Conservation (phyloP, 257 asterid genomes). For the Solanum lycopersicoides region DNA sequence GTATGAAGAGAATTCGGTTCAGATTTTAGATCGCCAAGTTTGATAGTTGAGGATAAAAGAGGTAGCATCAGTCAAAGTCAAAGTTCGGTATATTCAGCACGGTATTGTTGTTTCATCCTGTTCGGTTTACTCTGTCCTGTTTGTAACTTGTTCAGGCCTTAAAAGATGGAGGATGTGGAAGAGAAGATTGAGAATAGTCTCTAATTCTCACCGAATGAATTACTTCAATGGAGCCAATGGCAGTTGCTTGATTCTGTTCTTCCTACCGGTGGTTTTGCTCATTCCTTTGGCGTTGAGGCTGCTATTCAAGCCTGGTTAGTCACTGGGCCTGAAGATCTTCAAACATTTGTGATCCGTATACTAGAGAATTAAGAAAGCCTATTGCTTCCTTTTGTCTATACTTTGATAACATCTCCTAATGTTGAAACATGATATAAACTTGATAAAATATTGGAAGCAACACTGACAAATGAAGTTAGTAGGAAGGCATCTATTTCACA, state of each 20-base stretch:
- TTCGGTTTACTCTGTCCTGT: background rate
- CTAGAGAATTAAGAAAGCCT: conserved; percentile 81
- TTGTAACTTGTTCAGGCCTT: background rate
- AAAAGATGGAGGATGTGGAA: background rate
- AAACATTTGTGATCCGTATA: conserved; percentile 29
- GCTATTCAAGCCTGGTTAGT: conserved; percentile 66
- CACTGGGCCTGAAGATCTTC: conserved; percentile 42
- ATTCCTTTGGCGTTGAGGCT: conserved; percentile 89
- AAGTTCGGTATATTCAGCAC: background rate
- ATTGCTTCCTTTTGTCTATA: conserved; percentile 67
- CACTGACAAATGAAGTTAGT: conserved; percentile 63
- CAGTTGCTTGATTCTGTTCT: conserved; percentile 84
- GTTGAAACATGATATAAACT: conserved; percentile 51
- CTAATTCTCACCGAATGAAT: conserved; percentile 2
- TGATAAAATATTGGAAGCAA: conserved; percentile 47
- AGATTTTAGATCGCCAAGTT: too few relatives aligned
- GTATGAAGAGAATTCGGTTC: too few relatives aligned
- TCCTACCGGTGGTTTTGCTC: conserved; percentile 98
- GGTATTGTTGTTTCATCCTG: background rate
- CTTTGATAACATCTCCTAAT: conserved; percentile 42
- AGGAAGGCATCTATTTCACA: conserved; percentile 76
- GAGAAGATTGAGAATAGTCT: conserved; percentile 6
- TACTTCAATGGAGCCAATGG: conserved; percentile 80
- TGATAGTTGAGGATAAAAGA: too few relatives aligned
- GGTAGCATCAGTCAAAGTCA: too few relatives aligned